Evolutionary conservation across 1,139 yeast species (phyloP).

Genomic region (Tardiomyces depauwii): DNA sequence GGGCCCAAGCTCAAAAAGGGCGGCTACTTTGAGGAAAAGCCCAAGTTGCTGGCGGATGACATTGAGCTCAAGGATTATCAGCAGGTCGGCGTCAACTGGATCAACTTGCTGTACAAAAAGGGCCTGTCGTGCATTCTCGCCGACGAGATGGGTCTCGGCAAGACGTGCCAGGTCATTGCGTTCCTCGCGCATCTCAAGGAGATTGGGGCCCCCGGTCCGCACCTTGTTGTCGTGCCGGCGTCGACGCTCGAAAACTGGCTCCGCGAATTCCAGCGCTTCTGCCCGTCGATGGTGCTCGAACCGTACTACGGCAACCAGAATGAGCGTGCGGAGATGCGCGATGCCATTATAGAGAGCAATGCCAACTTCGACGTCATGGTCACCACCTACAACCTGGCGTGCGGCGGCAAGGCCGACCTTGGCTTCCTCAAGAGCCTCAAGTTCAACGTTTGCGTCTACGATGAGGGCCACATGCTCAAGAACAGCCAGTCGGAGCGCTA

Average conservation of each 20-base stretch:
- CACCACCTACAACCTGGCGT: constrained; percentile 86
- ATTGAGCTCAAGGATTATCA: constrained; percentile 76
- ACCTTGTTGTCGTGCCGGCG: constrained; percentile 79
- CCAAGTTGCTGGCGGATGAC: constrained; percentile 49
- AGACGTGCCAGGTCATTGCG: constrained; percentile 93
- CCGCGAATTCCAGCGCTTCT: constrained; percentile 82
- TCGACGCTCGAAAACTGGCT: constrained; percentile 97
- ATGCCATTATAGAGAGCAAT: constrained; percentile 31
- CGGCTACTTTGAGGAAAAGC: constrained; percentile 60
- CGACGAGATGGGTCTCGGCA: constrained; percentile 97
- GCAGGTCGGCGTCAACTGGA: constrained; percentile 94
- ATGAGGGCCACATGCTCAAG: constrained; percentile 95
- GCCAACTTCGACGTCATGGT: constrained; percentile 81
- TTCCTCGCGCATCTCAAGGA: constrained; percentile 78
- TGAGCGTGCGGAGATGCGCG: constrained; percentile 79
- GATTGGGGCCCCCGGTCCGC: constrained; percentile 51
- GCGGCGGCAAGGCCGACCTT: constrained; percentile 75
- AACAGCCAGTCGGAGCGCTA: constrained; percentile 85
- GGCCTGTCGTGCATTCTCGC: constrained; percentile 86
- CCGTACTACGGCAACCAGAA: constrained; percentile 86
- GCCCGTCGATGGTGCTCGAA: constrained; percentile 69
- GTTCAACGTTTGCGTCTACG: constrained; percentile 85
- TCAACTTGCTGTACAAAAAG: constrained; percentile 64
- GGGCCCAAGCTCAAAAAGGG: constrained; percentile 16
- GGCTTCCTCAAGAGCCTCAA: constrained; percentile 61